Base-by-base conservation (phyloP, 2,329 filamentous ascomycete genomes). In the Paracamarosporium sp. region DNA sequence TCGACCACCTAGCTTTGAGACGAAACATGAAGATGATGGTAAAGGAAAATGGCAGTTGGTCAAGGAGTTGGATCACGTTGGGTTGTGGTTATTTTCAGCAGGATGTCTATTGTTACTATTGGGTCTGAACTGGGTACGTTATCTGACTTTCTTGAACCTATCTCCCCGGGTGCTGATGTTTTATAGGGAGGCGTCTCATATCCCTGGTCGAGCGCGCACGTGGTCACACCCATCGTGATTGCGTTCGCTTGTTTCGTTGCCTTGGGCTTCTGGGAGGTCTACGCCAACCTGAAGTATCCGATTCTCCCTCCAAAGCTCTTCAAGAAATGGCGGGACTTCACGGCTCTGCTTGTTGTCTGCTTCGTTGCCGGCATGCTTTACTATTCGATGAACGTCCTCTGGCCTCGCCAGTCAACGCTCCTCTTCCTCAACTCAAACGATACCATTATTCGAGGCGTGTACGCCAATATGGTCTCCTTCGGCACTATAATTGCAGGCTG, bases 51-150 rank as follows among this genome's bases (percentile, higher is more conserved):
- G 56, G 63, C 48, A 72, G 53, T 57, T 73, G 28, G 48, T 84
- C 17, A 68, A 67, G 17, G 76, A 81, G 13, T 75, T 86, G 53
- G 83, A 86, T 65, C 84, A 79, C 57, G 67, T 84, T 4, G 83
- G 83, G 41, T 76, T 82, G 2, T 74, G 79, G 27, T 67, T 85
- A 25, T 82, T 82, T 59, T 79, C 81, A 43, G 67, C 66, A 11
- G 59, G 47, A 13, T 62, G 62, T 52, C 36, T 62, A 8, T 40
- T 64, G 20, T 82, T 84, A 63, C 66, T 83, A 57, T 76, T 81
- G 22, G 82, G 80, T 4, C 68, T 84, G 56, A 81, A 82, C 60
- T 84, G 82, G 82, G 82, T 82, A 8, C 67, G 73, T 55, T 7
- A 5, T 6, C 9, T 20, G 17, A 4, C 22, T 30, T 28, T 27